Conservation (phyloP, 192 early-diverging fungal genomes). For the Entomortierella lignicola region DNA sequence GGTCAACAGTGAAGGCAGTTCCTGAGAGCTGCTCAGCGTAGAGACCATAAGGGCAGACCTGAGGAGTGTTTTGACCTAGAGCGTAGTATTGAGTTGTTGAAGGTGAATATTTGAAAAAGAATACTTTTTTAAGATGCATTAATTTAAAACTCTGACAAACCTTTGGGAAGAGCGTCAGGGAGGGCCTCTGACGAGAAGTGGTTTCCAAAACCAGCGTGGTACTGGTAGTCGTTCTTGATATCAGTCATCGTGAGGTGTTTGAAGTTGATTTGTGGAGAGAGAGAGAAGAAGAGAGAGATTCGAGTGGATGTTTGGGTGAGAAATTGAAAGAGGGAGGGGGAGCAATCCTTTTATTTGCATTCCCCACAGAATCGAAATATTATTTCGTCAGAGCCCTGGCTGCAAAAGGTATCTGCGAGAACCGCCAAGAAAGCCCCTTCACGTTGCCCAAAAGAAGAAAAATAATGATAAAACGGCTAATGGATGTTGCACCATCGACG, state of each 20-base stretch:
- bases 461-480: constrained; percentile 16
- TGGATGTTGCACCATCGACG: background rate
- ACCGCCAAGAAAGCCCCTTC: constrained; percentile 19
- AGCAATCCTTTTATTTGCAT: constrained; percentile 10
- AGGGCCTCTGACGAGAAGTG: constrained; percentile 88
- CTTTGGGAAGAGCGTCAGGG: constrained; percentile 82
- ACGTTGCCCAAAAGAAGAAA: background rate
- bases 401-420: background rate
- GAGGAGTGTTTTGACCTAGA: constrained; percentile 90
- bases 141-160: constrained; percentile 48
- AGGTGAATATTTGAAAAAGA: background rate
- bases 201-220: constrained; percentile 91
- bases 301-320: constrained; percentile 1
- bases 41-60: constrained; percentile 87
- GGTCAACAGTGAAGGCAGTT: constrained; percentile 88
- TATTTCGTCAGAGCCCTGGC: constrained; percentile 12
- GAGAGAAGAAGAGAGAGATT: background rate
- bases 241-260: constrained; percentile 16
- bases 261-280: background rate
- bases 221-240: constrained; percentile 61
- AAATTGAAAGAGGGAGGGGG: background rate
- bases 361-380: constrained; percentile 8
- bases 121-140: no score
- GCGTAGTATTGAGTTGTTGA: no score
- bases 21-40: constrained; percentile 97